phyloP scores from a whole-genome alignment of 2,329 filamentous ascomycete species.

The Beauveria sp. region DNA sequence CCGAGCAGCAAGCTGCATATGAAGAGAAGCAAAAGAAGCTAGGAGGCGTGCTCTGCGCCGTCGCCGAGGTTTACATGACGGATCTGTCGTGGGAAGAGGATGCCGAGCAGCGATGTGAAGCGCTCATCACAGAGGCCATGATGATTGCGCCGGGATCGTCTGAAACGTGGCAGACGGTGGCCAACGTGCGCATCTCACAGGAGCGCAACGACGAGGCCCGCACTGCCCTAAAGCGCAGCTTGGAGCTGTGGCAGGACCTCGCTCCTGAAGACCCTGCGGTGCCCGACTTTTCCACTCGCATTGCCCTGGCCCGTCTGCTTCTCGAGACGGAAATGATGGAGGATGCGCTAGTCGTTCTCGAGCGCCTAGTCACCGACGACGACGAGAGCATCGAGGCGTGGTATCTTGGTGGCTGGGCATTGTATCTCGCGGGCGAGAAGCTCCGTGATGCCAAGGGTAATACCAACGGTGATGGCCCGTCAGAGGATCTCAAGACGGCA shows the following conservation, averaged over 20 bases:
- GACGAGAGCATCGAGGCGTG: conserved; percentile 92
- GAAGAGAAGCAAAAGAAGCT: conserved; percentile 73
- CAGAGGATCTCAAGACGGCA: conserved; percentile 50
- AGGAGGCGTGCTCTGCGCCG: conserved; percentile 85
- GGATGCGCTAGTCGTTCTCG: conserved; percentile 77
- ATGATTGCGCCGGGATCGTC: conserved; percentile 72
- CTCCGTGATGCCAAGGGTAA: conserved; percentile 33
- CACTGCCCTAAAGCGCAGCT: conserved; percentile 68
- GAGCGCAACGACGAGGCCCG: conserved; percentile 68
- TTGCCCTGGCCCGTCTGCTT: conserved; percentile 75
- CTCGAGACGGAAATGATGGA: conserved; percentile 86
- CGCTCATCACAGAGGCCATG: conserved; percentile 82
- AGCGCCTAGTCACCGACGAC: conserved; percentile 78
- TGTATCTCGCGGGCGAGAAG: conserved; percentile 72
- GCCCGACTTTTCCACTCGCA: conserved; percentile 78
- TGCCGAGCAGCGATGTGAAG: conserved; percentile 81
- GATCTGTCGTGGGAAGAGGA: conserved; percentile 90
- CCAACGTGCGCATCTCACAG: conserved; percentile 90
- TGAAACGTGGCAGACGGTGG: conserved; percentile 92
- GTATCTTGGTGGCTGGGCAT: conserved; percentile 94
- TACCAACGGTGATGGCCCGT: conserved; percentile 23
- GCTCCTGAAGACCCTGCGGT: conserved; percentile 63
- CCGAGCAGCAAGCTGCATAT: conserved; percentile 34
- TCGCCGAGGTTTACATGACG: conserved; percentile 98
- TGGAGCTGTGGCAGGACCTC: conserved; percentile 76